Evolutionary conservation across 352 stramenopile species (phyloP), one percentile per base, ranked within the genome.

Genomic region (Pythium dissotocum): DNA sequence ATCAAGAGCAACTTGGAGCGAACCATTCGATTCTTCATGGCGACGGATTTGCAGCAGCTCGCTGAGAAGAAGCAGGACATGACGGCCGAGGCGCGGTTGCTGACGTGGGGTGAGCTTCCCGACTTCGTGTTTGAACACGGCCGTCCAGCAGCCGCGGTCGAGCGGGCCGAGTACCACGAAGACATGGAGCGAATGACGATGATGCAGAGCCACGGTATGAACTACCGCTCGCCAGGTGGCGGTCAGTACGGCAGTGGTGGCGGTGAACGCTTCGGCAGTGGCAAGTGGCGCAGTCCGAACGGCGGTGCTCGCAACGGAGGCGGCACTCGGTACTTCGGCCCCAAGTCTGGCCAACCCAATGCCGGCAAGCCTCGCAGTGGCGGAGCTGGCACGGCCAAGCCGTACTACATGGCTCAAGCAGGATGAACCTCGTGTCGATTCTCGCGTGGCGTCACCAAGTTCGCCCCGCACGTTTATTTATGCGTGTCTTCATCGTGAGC

Each of bases 21-120:
- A 44, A 91, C 85, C 10, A 93, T 92, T 63, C 85, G 83, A 0
- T 93, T 95, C 70, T 93, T 93, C 71, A 68, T 93, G 53, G 87
- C 87, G 16, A 94, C 87, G 2, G 87, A 94, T 46, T 66, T 94
- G 71, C 87, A 94, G 69, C 87, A 93, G 53, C 87, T 92, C 69
- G 80, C 87, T n/a, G 81, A 90, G 51, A 82, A 82, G 4, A 82
- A 90, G 48, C 70, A 78, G 36, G 83, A 88, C 32, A 93, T 94
- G 84, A 72, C 68, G 7, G 82, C 82, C 1, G 76, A 81, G 18
- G 80, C 85, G 8, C 72, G 63, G 10, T 55, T 92, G 6, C 9
- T 93, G 44, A 77, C 61, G 4, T 94, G 84, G 87, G 76, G 77
- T 8, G 80, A 90, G 35, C 63, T 95, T 7, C 83, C 84, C 0